These are phyloP conservation scores for Candida railenensis DNA, from an alignment of 805 yeast species.

Conservation along the genomic window DNA sequence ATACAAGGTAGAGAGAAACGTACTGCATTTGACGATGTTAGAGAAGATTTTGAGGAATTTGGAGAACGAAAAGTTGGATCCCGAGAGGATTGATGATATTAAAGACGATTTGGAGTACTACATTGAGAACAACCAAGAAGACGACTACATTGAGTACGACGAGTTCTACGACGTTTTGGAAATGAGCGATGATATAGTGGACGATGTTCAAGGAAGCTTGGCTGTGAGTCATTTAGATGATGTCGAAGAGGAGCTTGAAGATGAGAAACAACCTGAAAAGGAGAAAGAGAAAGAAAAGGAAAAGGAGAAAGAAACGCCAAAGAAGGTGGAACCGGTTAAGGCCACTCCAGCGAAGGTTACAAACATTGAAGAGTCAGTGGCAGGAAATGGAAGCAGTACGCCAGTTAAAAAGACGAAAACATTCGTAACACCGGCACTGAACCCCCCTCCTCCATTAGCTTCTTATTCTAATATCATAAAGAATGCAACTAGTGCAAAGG, in stretches of 20 bases:
- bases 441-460: slow-evolving; percentile 12
- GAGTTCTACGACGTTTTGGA: slow-evolving; percentile 86
- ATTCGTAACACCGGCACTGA: slow-evolving; percentile 15
- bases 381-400: slow-evolving; percentile 3
- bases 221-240: slow-evolving; percentile 14
- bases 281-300: not conserved
- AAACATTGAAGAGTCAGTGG: not conserved
- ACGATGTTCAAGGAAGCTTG: slow-evolving; percentile 23
- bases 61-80: slow-evolving; percentile 77
- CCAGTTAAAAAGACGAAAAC: slow-evolving; percentile 18
- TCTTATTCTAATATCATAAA: slow-evolving; percentile 5
- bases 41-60: slow-evolving; percentile 75
- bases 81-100: slow-evolving; percentile 71
- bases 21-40: slow-evolving; percentile 72
- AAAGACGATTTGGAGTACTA: slow-evolving; percentile 91
- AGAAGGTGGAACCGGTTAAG: slow-evolving; percentile 4
- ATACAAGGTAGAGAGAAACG: slow-evolving; percentile 67
- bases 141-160: slow-evolving; percentile 90
- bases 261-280: not conserved
- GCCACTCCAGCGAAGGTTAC: not conserved
- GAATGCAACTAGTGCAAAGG: slow-evolving; percentile 7
- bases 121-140: slow-evolving; percentile 91
- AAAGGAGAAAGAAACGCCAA: not conserved
- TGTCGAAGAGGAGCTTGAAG: not conserved
- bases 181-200: slow-evolving; percentile 47